Conservation (phyloP, 257 asterid genomes). For the Capsicum baccatum region DNA sequence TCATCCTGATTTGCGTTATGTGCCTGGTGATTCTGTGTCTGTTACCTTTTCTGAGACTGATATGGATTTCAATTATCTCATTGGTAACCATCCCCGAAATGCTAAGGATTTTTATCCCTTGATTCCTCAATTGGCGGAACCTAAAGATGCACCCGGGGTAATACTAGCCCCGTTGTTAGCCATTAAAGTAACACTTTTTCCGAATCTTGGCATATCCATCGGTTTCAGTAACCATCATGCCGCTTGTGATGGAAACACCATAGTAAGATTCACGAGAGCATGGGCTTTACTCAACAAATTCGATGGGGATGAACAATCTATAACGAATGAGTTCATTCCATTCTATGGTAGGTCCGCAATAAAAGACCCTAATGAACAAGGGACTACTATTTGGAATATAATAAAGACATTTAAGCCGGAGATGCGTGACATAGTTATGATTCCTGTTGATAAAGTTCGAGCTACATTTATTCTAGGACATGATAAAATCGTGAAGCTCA, state of each 20-base stretch:
- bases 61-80: slow-evolving; percentile 21
- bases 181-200: slow-evolving; percentile 37
- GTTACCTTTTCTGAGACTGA: background rate
- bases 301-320: background rate
- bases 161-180: slow-evolving; percentile 29
- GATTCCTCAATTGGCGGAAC: slow-evolving; percentile 22
- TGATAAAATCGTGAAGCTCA: slow-evolving; percentile 35
- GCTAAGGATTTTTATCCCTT: slow-evolving; percentile 16
- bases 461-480: slow-evolving; percentile 34
- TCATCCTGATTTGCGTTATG: slow-evolving; percentile 28
- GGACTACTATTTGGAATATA: slow-evolving; percentile 23
- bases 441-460: slow-evolving; percentile 25
- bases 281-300: slow-evolving; percentile 35
- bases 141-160: background rate
- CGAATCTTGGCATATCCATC: slow-evolving; percentile 28
- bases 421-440: background rate
- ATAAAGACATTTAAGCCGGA: background rate
- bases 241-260: slow-evolving; percentile 28
- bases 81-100: background rate
- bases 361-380: slow-evolving; percentile 27
- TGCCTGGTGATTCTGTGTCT: slow-evolving; percentile 10
- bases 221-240: slow-evolving; percentile 34
- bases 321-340: slow-evolving; percentile 2
- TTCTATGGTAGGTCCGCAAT: slow-evolving; percentile 33
- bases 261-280: slow-evolving; percentile 17